phyloP scores from a whole-genome alignment of 805 yeast genomes.

The Candida pseudoglaebosa region DNA sequence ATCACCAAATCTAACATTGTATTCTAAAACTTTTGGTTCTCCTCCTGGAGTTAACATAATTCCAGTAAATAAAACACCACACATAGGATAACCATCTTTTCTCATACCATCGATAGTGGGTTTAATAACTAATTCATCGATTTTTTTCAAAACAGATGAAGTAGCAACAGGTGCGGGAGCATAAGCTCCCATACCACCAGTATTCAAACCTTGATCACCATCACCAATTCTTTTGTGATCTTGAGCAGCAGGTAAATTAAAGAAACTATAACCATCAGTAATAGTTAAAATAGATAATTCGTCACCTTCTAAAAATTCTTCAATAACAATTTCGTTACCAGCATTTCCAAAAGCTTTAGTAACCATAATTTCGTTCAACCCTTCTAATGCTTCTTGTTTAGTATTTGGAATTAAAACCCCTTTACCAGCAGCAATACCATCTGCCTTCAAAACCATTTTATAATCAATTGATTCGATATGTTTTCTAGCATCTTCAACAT shows the following conservation, averaged over 20 bases:
- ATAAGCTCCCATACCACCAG: conserved; percentile 99
- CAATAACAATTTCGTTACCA: conserved; percentile 89
- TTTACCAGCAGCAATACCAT: conserved; percentile 98
- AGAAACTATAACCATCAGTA: conserved; percentile 88
- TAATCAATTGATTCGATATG: conserved; percentile 65
- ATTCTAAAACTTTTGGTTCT: conserved; percentile 94
- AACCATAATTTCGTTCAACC: conserved; percentile 85
- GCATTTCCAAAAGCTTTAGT: conserved; percentile 87
- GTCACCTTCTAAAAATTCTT: conserved; percentile 94
- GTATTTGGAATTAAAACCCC: conserved; percentile 91
- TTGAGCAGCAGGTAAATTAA: conserved; percentile 94
- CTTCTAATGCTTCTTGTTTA: conserved; percentile 79
- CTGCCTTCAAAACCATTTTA: conserved; percentile 90
- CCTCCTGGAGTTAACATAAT: conserved; percentile 73
- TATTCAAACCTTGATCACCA: conserved; percentile 90
- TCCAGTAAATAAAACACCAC: conserved; percentile 94
- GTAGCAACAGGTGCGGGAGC: conserved; percentile 98
- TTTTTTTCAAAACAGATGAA: conserved; percentile 60
- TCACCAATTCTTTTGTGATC: conserved; percentile 96
- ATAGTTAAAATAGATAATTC: conserved; percentile 90
- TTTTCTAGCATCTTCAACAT: conserved; percentile 68
- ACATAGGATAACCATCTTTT: conserved; percentile 90
- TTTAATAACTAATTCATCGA: conserved; percentile 70
- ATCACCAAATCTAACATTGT: conserved; percentile 97
- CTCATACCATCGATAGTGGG: conserved; percentile 97